These are phyloP conservation scores for Blastobotrys robertii DNA, from an alignment of 805 yeast species.

Conservation along the genomic window DNA sequence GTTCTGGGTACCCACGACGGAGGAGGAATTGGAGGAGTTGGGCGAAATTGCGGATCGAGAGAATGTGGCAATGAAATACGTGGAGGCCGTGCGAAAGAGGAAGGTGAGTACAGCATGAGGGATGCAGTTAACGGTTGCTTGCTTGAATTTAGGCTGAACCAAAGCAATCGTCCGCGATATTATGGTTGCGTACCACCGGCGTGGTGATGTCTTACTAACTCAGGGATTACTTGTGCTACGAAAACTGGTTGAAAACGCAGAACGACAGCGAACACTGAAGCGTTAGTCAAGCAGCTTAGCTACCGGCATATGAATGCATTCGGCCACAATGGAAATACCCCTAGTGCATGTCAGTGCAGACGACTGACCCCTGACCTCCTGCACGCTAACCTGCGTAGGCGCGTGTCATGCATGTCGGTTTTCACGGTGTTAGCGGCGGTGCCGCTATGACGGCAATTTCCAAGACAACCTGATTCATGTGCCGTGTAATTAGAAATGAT, in stretches of 20 bases:
- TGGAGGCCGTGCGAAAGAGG: slow-evolving; percentile 70
- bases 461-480: too few relatives aligned
- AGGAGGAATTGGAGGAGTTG: slow-evolving; percentile 85
- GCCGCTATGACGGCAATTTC: too few relatives aligned
- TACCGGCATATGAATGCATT: too few relatives aligned
- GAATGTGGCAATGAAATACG: slow-evolving; percentile 78
- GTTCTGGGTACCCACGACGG: slow-evolving; percentile 98
- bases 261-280: slow-evolving; percentile 76
- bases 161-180: not conserved
- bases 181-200: not conserved
- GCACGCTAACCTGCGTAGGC: too few relatives aligned
- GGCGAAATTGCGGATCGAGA: slow-evolving; percentile 92
- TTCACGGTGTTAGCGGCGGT: too few relatives aligned
- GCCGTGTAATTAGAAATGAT: too few relatives aligned
- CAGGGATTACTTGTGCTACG: slow-evolving; percentile 78
- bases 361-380: too few relatives aligned
- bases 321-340: too few relatives aligned
- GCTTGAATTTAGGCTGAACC: too few relatives aligned
- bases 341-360: too few relatives aligned
- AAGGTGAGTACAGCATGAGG: too few relatives aligned
- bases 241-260: slow-evolving; percentile 84
- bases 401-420: too few relatives aligned
- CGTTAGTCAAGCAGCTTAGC: slow-evolving; percentile 7
- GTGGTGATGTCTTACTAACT: not conserved
- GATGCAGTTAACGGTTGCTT: not conserved